These are phyloP conservation scores for Scenedesmus sp. DNA, from an alignment of 163 green algal species.

Conservation along the genomic window DNA sequence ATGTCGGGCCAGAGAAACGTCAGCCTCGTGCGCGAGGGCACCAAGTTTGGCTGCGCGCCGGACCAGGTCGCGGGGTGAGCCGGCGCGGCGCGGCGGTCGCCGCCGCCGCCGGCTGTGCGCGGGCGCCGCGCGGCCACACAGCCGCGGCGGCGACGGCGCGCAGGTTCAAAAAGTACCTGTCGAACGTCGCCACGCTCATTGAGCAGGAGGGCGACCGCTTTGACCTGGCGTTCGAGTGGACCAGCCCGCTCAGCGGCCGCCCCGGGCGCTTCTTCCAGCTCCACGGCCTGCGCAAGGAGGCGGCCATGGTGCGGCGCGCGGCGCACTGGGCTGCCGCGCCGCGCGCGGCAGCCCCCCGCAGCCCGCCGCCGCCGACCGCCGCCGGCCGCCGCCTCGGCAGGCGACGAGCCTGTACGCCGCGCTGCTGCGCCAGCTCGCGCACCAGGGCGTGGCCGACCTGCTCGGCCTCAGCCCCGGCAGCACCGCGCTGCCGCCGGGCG, in stretches of 20 bases:
- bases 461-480: slow-evolving; percentile 35
- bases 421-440: slow-evolving; percentile 39
- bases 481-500: background rate
- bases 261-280: slow-evolving; percentile 34
- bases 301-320: slow-evolving; percentile 32
- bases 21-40: slow-evolving; percentile 23
- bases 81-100: background rate
- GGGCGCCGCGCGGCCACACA: background rate
- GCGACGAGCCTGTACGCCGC: slow-evolving; percentile 41
- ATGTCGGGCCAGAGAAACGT: slow-evolving; percentile 43
- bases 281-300: slow-evolving; percentile 36
- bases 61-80: slow-evolving; percentile 26
- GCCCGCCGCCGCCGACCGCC: no score
- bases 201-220: slow-evolving; percentile 38
- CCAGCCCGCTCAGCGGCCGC: slow-evolving; percentile 18
- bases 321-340: no score
- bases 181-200: slow-evolving; percentile 34
- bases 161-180: slow-evolving; percentile 47
- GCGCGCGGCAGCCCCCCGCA: no score
- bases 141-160: no score
- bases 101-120: no score
- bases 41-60: slow-evolving; percentile 38
- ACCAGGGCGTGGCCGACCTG: slow-evolving; percentile 31
- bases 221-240: slow-evolving; percentile 45
- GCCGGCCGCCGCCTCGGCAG: background rate